phyloP scores from a whole-genome alignment of 805 yeast genomes.

The Blastobotrys robertii region DNA sequence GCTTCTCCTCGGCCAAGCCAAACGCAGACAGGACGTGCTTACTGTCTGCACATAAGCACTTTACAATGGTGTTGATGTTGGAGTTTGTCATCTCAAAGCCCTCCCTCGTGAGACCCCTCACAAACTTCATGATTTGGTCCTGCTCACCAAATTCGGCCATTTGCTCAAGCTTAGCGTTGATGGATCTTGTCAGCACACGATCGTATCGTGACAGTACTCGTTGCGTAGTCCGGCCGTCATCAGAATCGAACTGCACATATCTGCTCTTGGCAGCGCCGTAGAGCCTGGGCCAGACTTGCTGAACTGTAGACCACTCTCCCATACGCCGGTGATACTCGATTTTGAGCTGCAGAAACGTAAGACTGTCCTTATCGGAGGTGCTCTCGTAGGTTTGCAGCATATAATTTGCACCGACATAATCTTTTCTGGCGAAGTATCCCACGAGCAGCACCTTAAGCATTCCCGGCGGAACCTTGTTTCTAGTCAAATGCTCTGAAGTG shows the following conservation, averaged over 20 bases:
- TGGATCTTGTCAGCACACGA: constrained; percentile 3
- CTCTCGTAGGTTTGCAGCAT: constrained; percentile 13
- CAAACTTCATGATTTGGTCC: constrained; percentile 5
- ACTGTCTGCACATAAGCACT: constrained; percentile 5
- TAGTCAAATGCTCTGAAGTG: constrained; percentile 17
- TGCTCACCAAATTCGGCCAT: constrained; percentile 5
- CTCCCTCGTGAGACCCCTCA: background rate
- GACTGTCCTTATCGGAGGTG: background rate
- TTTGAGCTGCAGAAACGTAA: background rate
- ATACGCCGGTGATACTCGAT: background rate
- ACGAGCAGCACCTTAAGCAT: constrained; percentile 19
- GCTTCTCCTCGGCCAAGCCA: constrained; percentile 9
- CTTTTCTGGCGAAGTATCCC: constrained; percentile 10
- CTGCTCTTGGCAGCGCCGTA: background rate
- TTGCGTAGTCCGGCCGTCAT: background rate
- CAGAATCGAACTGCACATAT: background rate
- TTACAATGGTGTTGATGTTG: constrained; percentile 11
- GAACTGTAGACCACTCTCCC: constrained; percentile 7
- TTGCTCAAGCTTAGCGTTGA: constrained; percentile 13
- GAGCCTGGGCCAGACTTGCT: constrained; percentile 5
- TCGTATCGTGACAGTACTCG: constrained; percentile 5
- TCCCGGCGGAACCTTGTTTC: constrained; percentile 19
- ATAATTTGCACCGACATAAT: constrained; percentile 12
- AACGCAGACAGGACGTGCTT: constrained; percentile 5
- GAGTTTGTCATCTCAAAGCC: constrained; percentile 12